Base-by-base conservation (phyloP, 2,329 filamentous ascomycete species). In the Fusarium duplospermum region DNA sequence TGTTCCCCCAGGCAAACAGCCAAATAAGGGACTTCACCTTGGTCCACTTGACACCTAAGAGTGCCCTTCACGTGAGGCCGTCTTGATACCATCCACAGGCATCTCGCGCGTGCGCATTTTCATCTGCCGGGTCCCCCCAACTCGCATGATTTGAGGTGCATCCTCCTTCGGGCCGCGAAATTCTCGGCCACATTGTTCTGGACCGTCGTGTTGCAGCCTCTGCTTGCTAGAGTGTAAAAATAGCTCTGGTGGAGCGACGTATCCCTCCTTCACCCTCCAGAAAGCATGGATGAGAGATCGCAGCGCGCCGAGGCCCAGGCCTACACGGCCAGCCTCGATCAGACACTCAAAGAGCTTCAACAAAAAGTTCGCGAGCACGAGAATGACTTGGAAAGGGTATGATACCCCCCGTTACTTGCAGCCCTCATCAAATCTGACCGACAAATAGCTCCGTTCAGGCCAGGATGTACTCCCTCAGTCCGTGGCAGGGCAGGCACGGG, bases 301-400 rank as follows among this genome's bases (percentile, higher is more conserved):
- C 76, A 74, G 56, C 72, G 65, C 67, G 72, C 77, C 20, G 77
- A 79, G 60, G 75, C 75, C 4, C 77, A 81, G 57, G 66, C 74
- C 27, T 81, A 84, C 71, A 78, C 78, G n/a, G 70, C 85, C 47
- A 89, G 88, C 77, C 84, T 96, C 52, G 89, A 94, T 66, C 87
- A 89, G 63, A 94, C 93, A 2, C 78, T 95, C 52, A 88, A 87
- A 71, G 91, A 93, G 78, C 88, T 96, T 2, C 90, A 93, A 79
- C 84, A 82, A 18, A 85, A 85, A 76, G 86, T 92, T 33, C 83
- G 84, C 64, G 86, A 91, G 77, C 86, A 89, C 70, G 87, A 90
- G 77, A 80, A 81, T 62, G 82, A 86, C 62, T 80, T 91, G 20
- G 80, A 83, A 66, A 84, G 84, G 80, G 88, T 89, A 75, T 56